Base-by-base conservation (phyloP, 257 asterid genomes). In the Plantago major region DNA sequence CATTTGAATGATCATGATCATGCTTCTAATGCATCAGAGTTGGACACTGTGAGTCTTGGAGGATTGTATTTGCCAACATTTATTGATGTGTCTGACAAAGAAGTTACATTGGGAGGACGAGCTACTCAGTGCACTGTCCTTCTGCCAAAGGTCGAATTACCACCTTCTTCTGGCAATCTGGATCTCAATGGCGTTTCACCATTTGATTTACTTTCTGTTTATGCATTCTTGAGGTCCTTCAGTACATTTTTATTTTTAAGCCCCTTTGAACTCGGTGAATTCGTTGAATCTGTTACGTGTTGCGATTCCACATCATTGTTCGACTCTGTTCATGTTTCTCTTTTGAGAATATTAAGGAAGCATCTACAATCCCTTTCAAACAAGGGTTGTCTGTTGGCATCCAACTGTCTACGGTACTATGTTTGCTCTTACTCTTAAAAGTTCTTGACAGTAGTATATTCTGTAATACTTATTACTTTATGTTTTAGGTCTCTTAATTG, bases 171-270 rank as follows among this genome's bases (percentile, higher is more conserved):
- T 22, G 60, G 81, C 62, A 53, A 68, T n/a, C n/a, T n/a, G n/a
- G n/a, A n/a, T n/a, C n/a, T n/a, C n/a, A n/a, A n/a, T n/a, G n/a
- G n/a, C n/a, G 82, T 85, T 73, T 73, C 94, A 43, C 71, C 71
- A 66, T 79, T 81, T 66, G 89, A 87, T 74, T 60, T 85, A 26
- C 81, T 89, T 69, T 85, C 90, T 64, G 79, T 93, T 64, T 93
- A 89, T 72, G 69, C 94, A 30, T 89, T 93, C 76, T 81, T 93
- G 87, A 85, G 99, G 74, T 89, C 99, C 52, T 93, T 93, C 69
- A 85, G 99, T 66, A 76, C 81, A 60, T 68, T 78, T 67, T 68
- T 93, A 69, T 87, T 87, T 73, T 66, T 89, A 71, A 89, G 99
- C 75, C 99, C 99, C 74, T 89, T 93, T 46, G 83, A 77, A 70